Percentiles rank a stretch among this genome's conserved stretches.
Evolutionary conservation across 202 grass and related monocot genomes (phyloP).

Genomic region (Elaeis oleifera): DNA sequence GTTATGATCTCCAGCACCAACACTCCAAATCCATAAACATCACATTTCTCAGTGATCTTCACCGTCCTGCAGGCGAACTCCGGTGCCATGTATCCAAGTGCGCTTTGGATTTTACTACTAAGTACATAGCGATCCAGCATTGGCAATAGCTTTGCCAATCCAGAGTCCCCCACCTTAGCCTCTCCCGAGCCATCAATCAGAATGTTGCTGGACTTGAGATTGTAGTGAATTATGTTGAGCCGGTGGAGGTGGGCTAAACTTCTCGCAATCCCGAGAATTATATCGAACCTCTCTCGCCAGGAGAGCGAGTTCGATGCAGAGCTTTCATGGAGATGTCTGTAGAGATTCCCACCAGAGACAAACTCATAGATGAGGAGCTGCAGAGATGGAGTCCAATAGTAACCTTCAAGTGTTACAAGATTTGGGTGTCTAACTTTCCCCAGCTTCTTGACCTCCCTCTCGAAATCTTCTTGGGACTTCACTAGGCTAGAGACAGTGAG

Average conservation of each 20-base stretch:
- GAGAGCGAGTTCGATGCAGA: conserved; percentile 3
- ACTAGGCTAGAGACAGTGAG: conserved; percentile 22
- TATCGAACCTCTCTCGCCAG: conserved; percentile 17
- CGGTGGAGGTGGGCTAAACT: conserved; percentile 18
- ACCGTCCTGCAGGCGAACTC: conserved; percentile 18
- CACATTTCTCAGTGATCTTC: conserved; percentile 26
- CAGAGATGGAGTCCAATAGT: conserved; percentile 22
- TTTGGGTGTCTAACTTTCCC: conserved; percentile 19
- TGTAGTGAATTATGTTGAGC: conserved; percentile 17
- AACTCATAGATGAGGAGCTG: conserved; percentile 25
- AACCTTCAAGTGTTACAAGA: conserved; percentile 13
- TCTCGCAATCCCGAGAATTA: conserved; percentile 14
- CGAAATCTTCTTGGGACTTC: conserved; percentile 21
- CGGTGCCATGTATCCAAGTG: conserved; percentile 23
- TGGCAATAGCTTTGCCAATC: conserved; percentile 15
- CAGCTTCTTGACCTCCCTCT: conserved; percentile 15
- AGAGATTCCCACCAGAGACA: conserved; percentile 8
- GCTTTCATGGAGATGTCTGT: conserved; percentile 18
- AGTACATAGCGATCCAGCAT: conserved; percentile 22
- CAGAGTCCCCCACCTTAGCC: conserved; percentile 19
- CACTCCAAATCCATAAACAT: conserved; percentile 22
- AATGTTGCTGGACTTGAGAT: conserved; percentile 27
- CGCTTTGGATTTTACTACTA: conserved; percentile 23
- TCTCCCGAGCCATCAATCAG: conserved; percentile 13
- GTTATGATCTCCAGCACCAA: conserved; percentile 14